Evolutionary conservation across 2,329 filamentous ascomycete genomes (phyloP), one percentile per base, ranked within the genome.

Genomic region (Drechslera avenae): DNA sequence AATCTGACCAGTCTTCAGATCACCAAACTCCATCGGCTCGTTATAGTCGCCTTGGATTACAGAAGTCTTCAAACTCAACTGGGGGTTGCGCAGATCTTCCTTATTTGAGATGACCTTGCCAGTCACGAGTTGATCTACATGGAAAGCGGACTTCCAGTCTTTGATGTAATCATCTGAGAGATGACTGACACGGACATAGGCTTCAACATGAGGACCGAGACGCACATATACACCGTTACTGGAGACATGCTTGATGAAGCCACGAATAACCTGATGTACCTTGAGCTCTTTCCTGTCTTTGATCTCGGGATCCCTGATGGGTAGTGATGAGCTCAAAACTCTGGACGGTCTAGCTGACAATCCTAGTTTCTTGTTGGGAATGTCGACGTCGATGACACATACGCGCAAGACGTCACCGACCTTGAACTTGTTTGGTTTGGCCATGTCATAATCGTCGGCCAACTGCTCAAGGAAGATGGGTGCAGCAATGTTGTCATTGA

Each of bases 151-250:
- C 76, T 96, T 95, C 94, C 94, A 99, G 54, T 97, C 90, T 74
- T 97, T 97, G 64, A 99, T 77, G 72, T 87, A 99, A 6, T 85
- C 83, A 71, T 99, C 94, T 0, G 92, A 96, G 12, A 99, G 81
- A 71, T 97, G 92, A 8, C 88, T 85, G 45, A 97, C 87, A 61
- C 90, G 88, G 39, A 96, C 89, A 65, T 92, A 88, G 1, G 87
- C 92, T 41, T 89, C 89, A 14, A 96, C 81, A 56, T 88, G 85
- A 14, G 90, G 89, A 35, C 92, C 91, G 3, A 99, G 80, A 19
- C 87, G 83, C 39, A 99, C 84, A 65, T 97, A 96, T 2, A 99
- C 75, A 45, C 94, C 94, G 71, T 91, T 93, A 60, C 96, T 91
- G 0, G 89, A 83, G 34, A 97, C 86, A 60, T 91, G 90, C 76